phyloP scores from a whole-genome alignment of 345 rosid genomes.

The Salix dunnii region DNA sequence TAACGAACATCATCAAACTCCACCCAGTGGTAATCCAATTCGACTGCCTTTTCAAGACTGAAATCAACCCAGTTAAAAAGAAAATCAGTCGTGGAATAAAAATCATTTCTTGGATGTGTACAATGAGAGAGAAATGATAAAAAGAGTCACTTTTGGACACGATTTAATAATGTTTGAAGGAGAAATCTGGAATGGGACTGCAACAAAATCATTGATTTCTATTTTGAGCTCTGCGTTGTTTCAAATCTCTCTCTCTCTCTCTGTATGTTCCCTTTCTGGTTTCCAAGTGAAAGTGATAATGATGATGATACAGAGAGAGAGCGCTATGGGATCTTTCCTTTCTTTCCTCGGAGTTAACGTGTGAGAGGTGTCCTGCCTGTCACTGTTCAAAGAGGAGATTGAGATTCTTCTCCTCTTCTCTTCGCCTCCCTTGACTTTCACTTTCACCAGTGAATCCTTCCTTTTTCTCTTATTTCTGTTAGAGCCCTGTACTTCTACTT shows the following conservation, averaged over 20 bases:
- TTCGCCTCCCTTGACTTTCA: background rate
- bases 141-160: slow-evolving; percentile 59
- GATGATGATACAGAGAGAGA: background rate
- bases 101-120: background rate
- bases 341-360: background rate
- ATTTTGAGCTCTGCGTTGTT: background rate
- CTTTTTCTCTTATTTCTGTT: background rate
- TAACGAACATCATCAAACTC: slow-evolving; percentile 93
- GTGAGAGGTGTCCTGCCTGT: too few relatives aligned
- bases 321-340: background rate
- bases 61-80: slow-evolving; percentile 5
- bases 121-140: background rate
- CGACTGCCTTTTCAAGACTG: slow-evolving; percentile 88
- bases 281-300: background rate
- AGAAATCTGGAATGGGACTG: slow-evolving; percentile 94
- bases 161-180: slow-evolving; percentile 71
- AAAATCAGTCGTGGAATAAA: background rate
- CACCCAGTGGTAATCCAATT: slow-evolving; percentile 87
- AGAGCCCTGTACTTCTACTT: background rate
- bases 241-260: background rate
- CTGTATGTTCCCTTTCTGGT: background rate
- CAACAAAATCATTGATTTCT: slow-evolving; percentile 68
- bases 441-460: background rate
- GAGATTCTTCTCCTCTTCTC: background rate
- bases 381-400: background rate